These are phyloP conservation scores for Strobilomyces dryophilus DNA, from an alignment of 768 basidiomycete genomes.

Conservation along the genomic window DNA sequence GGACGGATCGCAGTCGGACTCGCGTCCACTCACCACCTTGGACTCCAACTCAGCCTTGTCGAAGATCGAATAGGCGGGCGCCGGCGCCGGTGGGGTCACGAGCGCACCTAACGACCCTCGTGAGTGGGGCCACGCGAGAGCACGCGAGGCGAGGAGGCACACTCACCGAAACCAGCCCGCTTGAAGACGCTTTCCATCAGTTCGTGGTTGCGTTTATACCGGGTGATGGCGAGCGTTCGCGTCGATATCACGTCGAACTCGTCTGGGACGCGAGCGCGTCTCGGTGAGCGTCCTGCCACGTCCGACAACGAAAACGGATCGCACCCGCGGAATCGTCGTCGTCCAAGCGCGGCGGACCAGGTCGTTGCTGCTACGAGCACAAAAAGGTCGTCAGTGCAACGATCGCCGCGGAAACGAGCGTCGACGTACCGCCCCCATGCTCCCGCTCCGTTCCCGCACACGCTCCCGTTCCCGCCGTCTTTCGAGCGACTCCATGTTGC, in stretches of 20 bases:
- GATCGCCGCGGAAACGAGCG: neutral
- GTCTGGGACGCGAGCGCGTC: constrained; percentile 33
- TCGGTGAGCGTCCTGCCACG: neutral
- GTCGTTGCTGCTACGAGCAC: constrained; percentile 27
- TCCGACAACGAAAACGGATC: constrained; percentile 12
- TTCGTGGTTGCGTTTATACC: constrained; percentile 80
- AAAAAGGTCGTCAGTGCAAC: neutral
- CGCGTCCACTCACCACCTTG: constrained; percentile 43
- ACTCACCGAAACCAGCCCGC: constrained; percentile 59
- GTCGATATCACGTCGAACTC: constrained; percentile 71
- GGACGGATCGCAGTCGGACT: neutral
- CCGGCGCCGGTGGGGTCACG: constrained; percentile 33
- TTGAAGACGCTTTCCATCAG: constrained; percentile 81
- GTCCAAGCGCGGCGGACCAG: constrained; percentile 34
- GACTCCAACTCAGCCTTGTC: constrained; percentile 52
- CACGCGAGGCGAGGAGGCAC: neutral
- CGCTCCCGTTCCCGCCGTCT: constrained; percentile 59
- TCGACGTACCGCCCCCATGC: constrained; percentile 37
- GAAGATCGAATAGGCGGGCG: constrained; percentile 61
- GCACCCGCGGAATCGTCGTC: constrained; percentile 68
- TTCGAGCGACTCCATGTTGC: constrained; percentile 67
- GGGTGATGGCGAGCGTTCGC: constrained; percentile 62
- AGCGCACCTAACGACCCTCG: constrained; percentile 38
- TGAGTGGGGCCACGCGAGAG: neutral
- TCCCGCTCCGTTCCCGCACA: constrained; percentile 42